phyloP scores from a whole-genome alignment of 2,329 filamentous ascomycete species.

The Trichophyton schoenleinii region DNA sequence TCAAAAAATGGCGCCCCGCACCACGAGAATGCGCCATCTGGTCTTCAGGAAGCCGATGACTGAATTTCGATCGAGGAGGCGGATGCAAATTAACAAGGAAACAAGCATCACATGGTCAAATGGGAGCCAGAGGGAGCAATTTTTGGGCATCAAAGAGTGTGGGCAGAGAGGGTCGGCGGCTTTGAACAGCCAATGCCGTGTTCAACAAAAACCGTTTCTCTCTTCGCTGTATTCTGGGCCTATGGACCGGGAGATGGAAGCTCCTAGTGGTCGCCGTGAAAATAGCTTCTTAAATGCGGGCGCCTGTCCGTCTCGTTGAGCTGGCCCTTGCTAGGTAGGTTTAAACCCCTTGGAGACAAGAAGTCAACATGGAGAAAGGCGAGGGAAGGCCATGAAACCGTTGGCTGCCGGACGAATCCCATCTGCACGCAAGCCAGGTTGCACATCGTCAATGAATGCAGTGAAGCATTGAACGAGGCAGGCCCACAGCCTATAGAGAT shows the following conservation, averaged over 20 bases:
- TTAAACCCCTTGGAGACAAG: background rate
- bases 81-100: conserved; percentile 2
- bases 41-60: background rate
- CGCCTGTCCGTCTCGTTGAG: background rate
- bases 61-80: background rate
- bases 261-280: conserved; percentile 3
- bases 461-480: background rate
- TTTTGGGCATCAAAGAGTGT: background rate
- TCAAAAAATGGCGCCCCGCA: conserved; percentile 3
- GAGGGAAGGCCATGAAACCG: background rate
- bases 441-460: background rate
- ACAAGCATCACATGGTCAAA: background rate
- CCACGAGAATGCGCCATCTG: conserved; percentile 2
- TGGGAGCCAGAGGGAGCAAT: background rate
- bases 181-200: background rate
- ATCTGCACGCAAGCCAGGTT: conserved; percentile 1
- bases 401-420: background rate
- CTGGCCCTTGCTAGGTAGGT: background rate
- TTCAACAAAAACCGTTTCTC: background rate
- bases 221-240: background rate
- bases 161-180: background rate
- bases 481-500: background rate
- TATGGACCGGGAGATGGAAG: background rate
- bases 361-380: background rate
- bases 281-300: background rate